A percentile compares a stretch with the other conserved stretches of the same genome.
phyloP scores from a whole-genome alignment of 805 yeast species.

The Sungouiozyma ichnusensis region DNA sequence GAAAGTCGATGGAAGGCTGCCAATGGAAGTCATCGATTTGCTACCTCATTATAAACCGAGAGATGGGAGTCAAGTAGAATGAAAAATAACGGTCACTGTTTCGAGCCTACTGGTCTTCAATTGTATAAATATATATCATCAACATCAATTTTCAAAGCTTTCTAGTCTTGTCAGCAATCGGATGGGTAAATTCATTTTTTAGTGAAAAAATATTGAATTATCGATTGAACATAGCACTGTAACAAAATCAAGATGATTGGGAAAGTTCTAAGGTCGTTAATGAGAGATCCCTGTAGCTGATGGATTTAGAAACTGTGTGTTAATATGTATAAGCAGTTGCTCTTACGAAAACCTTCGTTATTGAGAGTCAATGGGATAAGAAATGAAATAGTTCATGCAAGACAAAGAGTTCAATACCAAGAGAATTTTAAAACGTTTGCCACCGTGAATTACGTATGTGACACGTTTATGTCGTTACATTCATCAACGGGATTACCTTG shows the following conservation, averaged over 20 bases:
- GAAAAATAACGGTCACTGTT: background rate
- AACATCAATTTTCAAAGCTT: too few relatives aligned
- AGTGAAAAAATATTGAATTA: too few relatives aligned
- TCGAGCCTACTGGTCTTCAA: background rate
- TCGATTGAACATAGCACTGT: too few relatives aligned
- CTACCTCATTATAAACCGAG: conserved; percentile 82
- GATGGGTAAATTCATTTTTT: too few relatives aligned
- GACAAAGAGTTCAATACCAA: background rate
- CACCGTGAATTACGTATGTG: conserved; percentile 15
- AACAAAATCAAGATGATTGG: too few relatives aligned
- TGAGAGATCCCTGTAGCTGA: too few relatives aligned
- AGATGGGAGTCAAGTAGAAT: conserved; percentile 78
- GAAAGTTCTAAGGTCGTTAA: too few relatives aligned
- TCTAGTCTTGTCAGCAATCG: too few relatives aligned
- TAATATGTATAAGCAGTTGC: background rate
- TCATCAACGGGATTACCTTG: conserved; percentile 60
- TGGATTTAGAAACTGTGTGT: background rate
- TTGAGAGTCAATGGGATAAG: background rate
- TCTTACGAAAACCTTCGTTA: background rate
- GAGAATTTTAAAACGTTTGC: conserved; percentile 4
- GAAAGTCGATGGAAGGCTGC: conserved; percentile 82
- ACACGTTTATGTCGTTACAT: conserved; percentile 32
- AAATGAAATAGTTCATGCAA: background rate
- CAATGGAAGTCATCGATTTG: conserved; percentile 70
- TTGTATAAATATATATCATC: background rate